Base-by-base conservation (phyloP, 2,329 filamentous ascomycete genomes). In the Colletotrichum tropicicola region DNA sequence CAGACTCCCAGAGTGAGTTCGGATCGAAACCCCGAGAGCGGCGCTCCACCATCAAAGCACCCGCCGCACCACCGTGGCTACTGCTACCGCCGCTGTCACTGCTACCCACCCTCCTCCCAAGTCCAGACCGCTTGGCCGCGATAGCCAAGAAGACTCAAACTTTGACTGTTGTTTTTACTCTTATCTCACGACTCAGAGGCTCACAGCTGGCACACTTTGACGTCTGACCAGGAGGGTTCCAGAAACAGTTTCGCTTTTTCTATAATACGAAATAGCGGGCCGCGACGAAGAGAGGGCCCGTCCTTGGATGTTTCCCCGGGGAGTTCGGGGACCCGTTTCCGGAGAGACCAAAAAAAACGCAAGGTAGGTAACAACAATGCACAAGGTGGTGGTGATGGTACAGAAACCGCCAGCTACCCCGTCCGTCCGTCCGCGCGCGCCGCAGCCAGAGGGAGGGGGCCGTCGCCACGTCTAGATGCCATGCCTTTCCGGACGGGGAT, bases 171-270 rank as follows among this genome's bases (percentile, higher is more conserved):
- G 12, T 21, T 56, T 32, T 25, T 45, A 19, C 8, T 17, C 28
- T 5, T n/a, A 19, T 23, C 30, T 28, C 39, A 45, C 39, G 39
- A 54, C 25, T 54, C 37, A 54, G 21, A 27, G 10, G n/a, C 39
- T 43, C 25, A 12, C 28, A 54, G 25, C 13, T 64, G 56, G 27
- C 48, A 54, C 60, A 52, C 17, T 32, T 19, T 13, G 47, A 19
- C 3, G 23, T 27, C 19, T 59, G 35, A 35, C 2, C 1, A 13
- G 32, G 32, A 32, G 30, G 32, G 12, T 6, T 35, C 61, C 57
- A 61, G 44, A 65, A 65, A 61, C 56, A 65, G 44, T 59, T 61
- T 65, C 57, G 61, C 44, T 61, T 35, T 55, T 65, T 65, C 61
- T 51, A 65, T 61, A 44, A 47, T 61, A 61, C 49, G 43, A 55